Base-by-base conservation (phyloP, 1,284 basidiomycete species). In the Ganoderma resinaceum region DNA sequence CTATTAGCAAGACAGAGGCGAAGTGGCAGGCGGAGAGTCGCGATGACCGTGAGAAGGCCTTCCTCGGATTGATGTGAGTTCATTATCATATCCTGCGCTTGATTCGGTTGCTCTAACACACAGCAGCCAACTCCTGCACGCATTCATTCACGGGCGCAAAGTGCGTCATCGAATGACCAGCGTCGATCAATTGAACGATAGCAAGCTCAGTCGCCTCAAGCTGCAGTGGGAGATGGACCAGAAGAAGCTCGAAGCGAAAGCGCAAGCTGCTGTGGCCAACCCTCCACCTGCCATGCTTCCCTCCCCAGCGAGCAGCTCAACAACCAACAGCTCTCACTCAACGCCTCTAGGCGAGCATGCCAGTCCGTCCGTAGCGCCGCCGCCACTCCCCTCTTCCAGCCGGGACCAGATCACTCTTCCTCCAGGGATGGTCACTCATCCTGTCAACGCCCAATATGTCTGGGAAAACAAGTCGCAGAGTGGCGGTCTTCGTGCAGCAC, bases 51-150 rank as follows among this genome's bases (percentile, higher is more conserved):
- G 91, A 93, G 81, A 89, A 87, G 80, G 90, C 90, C 49, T 89
- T 93, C 65, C 78, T 90, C 72, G 91, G 91, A 70, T 83, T 93
- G 80, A 91, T 93, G 91, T 92, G 86, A 84, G 91, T 79, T 69
- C 63, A 68, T 62, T 69, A 63, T 70, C 43, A 73, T 72, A 74
- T 65, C 67, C 53, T 68, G 75, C 53, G 70, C 74, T 74, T 76
- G 76, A 79, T 73, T 81, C 73, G 76, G n/a, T 29, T 62, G 43
- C 76, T 75, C 69, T 70, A 68, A 70, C 69, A 63, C 38, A 77
- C 77, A 73, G 62, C 82, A 93, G 92, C 74, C 88, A 79, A 78
- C 89, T 93, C 89, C 86, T 93, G 76, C 88, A 92, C 78, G 88
- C 84, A 16, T 93, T 88, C 78, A 91, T 93, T 73, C 83, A 87